These are phyloP conservation scores for Suhomyces yuchorum DNA, from an alignment of 1,139 yeast species.

Conservation along the genomic window DNA sequence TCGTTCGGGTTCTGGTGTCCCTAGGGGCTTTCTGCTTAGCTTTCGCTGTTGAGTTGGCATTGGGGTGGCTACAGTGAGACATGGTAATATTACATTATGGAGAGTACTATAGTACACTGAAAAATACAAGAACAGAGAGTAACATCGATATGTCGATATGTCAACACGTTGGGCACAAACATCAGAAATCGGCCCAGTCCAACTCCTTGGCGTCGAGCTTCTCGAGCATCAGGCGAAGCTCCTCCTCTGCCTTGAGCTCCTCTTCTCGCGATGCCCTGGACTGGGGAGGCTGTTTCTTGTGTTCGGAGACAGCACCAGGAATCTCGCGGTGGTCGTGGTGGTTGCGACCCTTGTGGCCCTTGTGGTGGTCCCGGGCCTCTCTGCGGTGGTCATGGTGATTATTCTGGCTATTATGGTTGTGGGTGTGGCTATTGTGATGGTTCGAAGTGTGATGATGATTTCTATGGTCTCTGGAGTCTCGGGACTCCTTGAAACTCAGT, in stretches of 20 bases:
- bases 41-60: no score
- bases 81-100: background rate
- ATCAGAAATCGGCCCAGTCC: constrained; percentile 20
- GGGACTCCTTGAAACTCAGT: background rate
- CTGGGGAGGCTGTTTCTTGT: constrained; percentile 8
- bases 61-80: background rate
- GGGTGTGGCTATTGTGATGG: background rate
- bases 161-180: no score
- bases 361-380: background rate
- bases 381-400: background rate
- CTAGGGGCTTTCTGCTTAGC: no score
- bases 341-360: background rate
- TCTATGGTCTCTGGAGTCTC: background rate
- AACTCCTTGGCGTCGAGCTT: constrained; percentile 19
- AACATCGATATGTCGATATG: background rate
- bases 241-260: constrained; percentile 19
- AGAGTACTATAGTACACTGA: background rate
- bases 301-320: background rate
- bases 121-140: background rate
- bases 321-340: background rate
- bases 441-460: background rate
- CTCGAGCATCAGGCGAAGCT: constrained; percentile 19
- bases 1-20: no score
- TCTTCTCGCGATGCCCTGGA: constrained; percentile 16
- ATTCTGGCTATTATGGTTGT: background rate